These are phyloP conservation scores for Amyloporia xantha DNA, from an alignment of 768 basidiomycete genomes.

Conservation along the genomic window DNA sequence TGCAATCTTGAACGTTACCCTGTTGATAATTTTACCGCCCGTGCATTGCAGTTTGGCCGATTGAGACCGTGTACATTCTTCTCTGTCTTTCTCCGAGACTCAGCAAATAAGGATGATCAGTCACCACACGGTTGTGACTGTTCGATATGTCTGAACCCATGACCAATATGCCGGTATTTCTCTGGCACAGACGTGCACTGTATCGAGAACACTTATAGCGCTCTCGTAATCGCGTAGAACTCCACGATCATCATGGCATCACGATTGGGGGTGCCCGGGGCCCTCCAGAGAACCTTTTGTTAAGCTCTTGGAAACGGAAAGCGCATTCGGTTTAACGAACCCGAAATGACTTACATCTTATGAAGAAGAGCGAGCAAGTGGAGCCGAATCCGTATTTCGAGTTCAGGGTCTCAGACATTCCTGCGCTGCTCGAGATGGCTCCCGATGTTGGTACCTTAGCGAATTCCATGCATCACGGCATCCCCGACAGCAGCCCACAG, in stretches of 20 bases:
- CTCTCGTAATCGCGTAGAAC: not conserved
- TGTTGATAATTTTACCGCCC: not conserved
- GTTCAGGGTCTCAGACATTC: not conserved
- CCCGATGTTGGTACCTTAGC: constrained; percentile 7
- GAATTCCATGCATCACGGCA: constrained; percentile 19
- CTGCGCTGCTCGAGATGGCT: not conserved
- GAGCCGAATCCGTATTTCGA: not conserved
- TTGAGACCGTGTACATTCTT: too few species aligned
- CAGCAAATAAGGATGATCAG: too few species aligned
- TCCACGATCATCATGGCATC: not conserved
- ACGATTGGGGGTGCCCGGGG: not conserved
- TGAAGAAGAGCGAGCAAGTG: not conserved
- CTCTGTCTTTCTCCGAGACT: too few species aligned
- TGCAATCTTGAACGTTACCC: not conserved
- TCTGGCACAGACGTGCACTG: too few species aligned
- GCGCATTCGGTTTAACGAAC: too few species aligned
- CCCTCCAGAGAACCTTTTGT: not conserved
- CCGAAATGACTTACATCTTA: too few species aligned
- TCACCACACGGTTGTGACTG: too few species aligned
- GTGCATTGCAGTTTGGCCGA: too few species aligned
- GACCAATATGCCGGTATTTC: too few species aligned
- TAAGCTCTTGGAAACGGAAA: too few species aligned
- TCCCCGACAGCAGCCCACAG: constrained; percentile 15
- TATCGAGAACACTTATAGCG: too few species aligned
- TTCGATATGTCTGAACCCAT: too few species aligned